Percentiles rank a stretch among this genome's conserved stretches.
phyloP scores from a whole-genome alignment of 768 basidiomycete species.

The Leccinum boreale region DNA sequence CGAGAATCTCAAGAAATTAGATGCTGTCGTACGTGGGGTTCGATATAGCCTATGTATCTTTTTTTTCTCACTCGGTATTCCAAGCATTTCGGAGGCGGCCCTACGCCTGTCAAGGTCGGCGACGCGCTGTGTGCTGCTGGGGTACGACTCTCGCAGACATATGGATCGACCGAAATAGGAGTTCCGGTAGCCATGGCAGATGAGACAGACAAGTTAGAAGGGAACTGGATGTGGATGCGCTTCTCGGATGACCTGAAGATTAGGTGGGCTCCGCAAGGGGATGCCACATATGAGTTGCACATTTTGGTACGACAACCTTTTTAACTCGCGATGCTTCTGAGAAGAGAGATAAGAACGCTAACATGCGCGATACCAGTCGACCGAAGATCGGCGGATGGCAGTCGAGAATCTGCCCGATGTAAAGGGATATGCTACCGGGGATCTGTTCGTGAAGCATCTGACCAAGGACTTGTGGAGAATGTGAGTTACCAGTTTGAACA shows the following conservation, averaged over 20 bases:
- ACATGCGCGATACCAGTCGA: not conserved
- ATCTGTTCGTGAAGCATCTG: slow-evolving; percentile 44
- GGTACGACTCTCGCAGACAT: slow-evolving; percentile 31
- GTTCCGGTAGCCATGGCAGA: not conserved
- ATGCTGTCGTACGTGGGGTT: too few species aligned
- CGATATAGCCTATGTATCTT: too few species aligned
- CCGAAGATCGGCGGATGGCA: slow-evolving; percentile 1
- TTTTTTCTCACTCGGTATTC: not conserved
- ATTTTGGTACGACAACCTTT: slow-evolving; percentile 29
- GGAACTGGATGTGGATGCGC: slow-evolving; percentile 38
- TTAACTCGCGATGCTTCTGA: not conserved
- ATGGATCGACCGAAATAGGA: slow-evolving; percentile 36
- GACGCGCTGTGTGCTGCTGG: slow-evolving; percentile 35
- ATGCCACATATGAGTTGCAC: slow-evolving; percentile 36
- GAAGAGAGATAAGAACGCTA: not conserved
- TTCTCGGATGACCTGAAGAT: slow-evolving; percentile 20
- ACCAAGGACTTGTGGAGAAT: slow-evolving; percentile 40
- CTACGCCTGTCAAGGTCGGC: slow-evolving; percentile 34
- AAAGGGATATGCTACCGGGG: slow-evolving; percentile 41
- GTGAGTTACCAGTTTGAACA: not conserved
- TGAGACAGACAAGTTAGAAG: slow-evolving; percentile 9
- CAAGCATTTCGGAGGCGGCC: slow-evolving; percentile 39
- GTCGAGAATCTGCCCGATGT: slow-evolving; percentile 37
- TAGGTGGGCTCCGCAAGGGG: slow-evolving; percentile 33
- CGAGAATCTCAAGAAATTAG: slow-evolving; percentile 20